Percentiles rank a stretch among this genome's conserved stretches.
Evolutionary conservation across 768 basidiomycete species (phyloP).

Genomic region (Suillus spraguei): DNA sequence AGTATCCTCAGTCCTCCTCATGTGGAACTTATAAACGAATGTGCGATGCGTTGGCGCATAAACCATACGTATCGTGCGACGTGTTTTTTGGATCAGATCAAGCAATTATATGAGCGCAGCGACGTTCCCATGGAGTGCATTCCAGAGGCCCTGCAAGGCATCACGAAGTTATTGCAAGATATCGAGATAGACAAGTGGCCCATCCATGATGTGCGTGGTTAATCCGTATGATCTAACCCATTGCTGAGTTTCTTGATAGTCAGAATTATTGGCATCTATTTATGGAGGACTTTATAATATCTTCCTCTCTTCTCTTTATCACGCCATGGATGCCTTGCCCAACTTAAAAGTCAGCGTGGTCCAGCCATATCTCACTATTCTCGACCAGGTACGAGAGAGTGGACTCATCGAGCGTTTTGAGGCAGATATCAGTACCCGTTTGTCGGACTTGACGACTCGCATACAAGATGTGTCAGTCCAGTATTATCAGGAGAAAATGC

Average conservation of each 20-base stretch:
- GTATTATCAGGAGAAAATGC: conserved; percentile 64
- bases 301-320: conserved; percentile 84
- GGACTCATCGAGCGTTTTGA: conserved; percentile 73
- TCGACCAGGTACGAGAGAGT: conserved; percentile 72
- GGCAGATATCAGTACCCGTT: conserved; percentile 68
- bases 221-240: conserved; percentile 11
- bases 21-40: conserved; percentile 83
- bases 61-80: conserved; percentile 74
- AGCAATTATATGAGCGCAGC: conserved; percentile 83
- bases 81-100: conserved; percentile 85
- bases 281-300: conserved; percentile 82
- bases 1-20: conserved; percentile 84
- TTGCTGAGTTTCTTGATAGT: conserved; percentile 38
- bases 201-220: conserved; percentile 69
- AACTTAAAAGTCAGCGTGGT: conserved; percentile 73
- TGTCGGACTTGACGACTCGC: conserved; percentile 68
- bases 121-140: conserved; percentile 95
- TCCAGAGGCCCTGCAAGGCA: conserved; percentile 80
- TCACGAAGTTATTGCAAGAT: conserved; percentile 72
- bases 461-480: conserved; percentile 60
- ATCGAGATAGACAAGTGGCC: conserved; percentile 78
- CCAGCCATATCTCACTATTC: conserved; percentile 60
- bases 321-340: conserved; percentile 77
- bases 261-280: conserved; percentile 66
- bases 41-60: conserved; percentile 89